These are phyloP conservation scores for Dothideomycetes sp. DNA, from an alignment of 2,329 filamentous ascomycete species.

Conservation along the genomic window DNA sequence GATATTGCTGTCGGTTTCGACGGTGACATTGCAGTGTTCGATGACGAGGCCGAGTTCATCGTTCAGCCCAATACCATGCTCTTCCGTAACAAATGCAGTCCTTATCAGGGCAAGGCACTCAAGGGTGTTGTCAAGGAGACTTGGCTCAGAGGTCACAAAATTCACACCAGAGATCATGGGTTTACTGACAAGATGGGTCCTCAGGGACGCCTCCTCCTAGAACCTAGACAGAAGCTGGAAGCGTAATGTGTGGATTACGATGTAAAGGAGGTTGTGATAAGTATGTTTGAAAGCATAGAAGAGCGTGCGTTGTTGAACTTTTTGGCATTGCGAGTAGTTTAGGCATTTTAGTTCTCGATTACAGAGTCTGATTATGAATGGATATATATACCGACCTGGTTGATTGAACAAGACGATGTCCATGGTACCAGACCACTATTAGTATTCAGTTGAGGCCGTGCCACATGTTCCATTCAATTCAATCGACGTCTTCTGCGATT, in stretches of 20 bases:
- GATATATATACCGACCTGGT: too few relatives aligned
- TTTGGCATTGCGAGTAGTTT: too few relatives aligned
- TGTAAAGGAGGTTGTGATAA: too few relatives aligned
- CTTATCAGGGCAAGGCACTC: constrained; percentile 75
- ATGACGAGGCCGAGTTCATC: constrained; percentile 70
- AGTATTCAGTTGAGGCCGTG: too few relatives aligned
- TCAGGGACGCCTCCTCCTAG: constrained; percentile 42
- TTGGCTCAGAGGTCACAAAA: constrained; percentile 66
- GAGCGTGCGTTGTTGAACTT: too few relatives aligned
- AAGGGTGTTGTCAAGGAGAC: constrained; percentile 74
- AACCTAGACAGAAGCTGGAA: constrained; percentile 31
- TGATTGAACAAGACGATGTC: too few relatives aligned
- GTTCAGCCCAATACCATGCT: constrained; percentile 68
- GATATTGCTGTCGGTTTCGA: constrained; percentile 72
- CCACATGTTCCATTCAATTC: too few relatives aligned
- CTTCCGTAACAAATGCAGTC: constrained; percentile 87
- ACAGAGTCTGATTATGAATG: too few relatives aligned
- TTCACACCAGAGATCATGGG: constrained; percentile 60
- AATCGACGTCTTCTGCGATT: too few relatives aligned
- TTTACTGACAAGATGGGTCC: constrained; percentile 52
- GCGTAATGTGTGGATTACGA: background rate
- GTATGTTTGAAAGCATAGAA: too few relatives aligned
- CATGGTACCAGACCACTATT: too few relatives aligned
- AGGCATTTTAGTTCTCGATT: too few relatives aligned
- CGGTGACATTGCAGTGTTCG: constrained; percentile 86